phyloP scores from a whole-genome alignment of 495 filamentous ascomycete genomes.

The Amniculicola lignicola region DNA sequence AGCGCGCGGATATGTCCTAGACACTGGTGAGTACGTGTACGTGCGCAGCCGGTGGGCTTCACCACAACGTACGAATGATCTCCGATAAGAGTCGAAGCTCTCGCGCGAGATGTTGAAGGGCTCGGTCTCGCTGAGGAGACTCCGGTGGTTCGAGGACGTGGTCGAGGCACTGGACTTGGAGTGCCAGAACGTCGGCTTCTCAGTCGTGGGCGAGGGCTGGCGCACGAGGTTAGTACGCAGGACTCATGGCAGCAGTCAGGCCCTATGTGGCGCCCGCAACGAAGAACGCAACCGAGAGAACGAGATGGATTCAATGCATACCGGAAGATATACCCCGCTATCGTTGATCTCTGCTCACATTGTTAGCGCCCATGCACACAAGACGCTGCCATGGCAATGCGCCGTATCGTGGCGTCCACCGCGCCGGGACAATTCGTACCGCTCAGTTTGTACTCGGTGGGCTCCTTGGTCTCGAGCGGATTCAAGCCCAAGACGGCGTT shows the following conservation, averaged over 20 bases:
- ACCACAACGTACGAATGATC: conserved; percentile 75
- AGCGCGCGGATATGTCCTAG: conserved; percentile 90
- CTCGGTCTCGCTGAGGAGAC: conserved; percentile 71
- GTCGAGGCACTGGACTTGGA: conserved; percentile 61
- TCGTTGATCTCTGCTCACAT: conserved; percentile 78
- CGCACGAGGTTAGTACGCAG: conserved; percentile 28
- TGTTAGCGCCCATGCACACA: conserved; percentile 23
- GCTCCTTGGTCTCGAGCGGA: conserved; percentile 38
- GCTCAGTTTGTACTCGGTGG: conserved; percentile 44
- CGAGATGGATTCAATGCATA: conserved; percentile 43
- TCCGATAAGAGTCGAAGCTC: conserved; percentile 95
- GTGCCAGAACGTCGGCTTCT: conserved; percentile 77
- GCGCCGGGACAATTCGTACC: conserved; percentile 33
- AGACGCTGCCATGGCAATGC: not conserved
- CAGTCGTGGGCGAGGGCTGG: conserved; percentile 78
- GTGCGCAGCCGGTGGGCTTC: conserved; percentile 8
- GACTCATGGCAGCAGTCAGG: not conserved
- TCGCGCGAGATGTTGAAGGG: conserved; percentile 96
- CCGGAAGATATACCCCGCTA: conserved; percentile 93
- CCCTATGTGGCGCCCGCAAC: not conserved
- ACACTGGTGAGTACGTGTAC: not conserved
- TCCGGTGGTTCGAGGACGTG: conserved; percentile 62
- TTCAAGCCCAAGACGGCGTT: conserved; percentile 26
- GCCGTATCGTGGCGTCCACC: not conserved
- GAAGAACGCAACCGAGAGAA: not conserved